Percentiles rank a stretch among this genome's conserved stretches.
These are phyloP conservation scores for Citrus maxima DNA, from an alignment of 345 rosid species.

Conservation along the genomic window DNA sequence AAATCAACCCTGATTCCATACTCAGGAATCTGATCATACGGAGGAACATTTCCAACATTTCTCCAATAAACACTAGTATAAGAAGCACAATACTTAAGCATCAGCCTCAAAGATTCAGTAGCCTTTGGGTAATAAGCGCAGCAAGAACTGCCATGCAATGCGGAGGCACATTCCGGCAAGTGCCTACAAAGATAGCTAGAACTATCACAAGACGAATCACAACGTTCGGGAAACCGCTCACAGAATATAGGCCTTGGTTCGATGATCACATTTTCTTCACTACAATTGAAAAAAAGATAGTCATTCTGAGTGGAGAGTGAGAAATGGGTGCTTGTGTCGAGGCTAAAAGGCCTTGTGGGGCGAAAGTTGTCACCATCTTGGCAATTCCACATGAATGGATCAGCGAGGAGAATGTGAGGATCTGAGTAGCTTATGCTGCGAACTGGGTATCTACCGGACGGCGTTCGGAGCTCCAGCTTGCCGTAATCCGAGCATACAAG, in stretches of 20 bases:
- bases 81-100: slow-evolving; percentile 76
- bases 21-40: slow-evolving; percentile 70
- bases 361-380: slow-evolving; percentile 64
- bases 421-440: slow-evolving; percentile 71
- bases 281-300: slow-evolving; percentile 89
- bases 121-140: slow-evolving; percentile 87
- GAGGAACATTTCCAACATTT: slow-evolving; percentile 40
- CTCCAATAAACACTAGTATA: slow-evolving; percentile 90
- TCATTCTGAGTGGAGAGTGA: slow-evolving; percentile 81
- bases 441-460: slow-evolving; percentile 75
- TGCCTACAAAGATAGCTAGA: slow-evolving; percentile 87
- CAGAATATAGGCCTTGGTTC: slow-evolving; percentile 87
- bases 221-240: slow-evolving; percentile 77
- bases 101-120: slow-evolving; percentile 74
- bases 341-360: slow-evolving; percentile 76
- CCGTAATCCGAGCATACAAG: slow-evolving; percentile 61
- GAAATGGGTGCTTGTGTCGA: slow-evolving; percentile 78
- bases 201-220: slow-evolving; percentile 89
- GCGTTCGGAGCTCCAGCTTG: slow-evolving; percentile 72
- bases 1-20: slow-evolving; percentile 82
- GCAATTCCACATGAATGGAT: slow-evolving; percentile 90
- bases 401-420: slow-evolving; percentile 68
- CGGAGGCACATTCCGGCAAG: slow-evolving; percentile 65
- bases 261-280: slow-evolving; percentile 56
- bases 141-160: slow-evolving; percentile 53